A percentile compares a stretch with the other conserved stretches of the same genome.
phyloP scores from a whole-genome alignment of 768 basidiomycete genomes.

The Leccinum subtestaceum region DNA sequence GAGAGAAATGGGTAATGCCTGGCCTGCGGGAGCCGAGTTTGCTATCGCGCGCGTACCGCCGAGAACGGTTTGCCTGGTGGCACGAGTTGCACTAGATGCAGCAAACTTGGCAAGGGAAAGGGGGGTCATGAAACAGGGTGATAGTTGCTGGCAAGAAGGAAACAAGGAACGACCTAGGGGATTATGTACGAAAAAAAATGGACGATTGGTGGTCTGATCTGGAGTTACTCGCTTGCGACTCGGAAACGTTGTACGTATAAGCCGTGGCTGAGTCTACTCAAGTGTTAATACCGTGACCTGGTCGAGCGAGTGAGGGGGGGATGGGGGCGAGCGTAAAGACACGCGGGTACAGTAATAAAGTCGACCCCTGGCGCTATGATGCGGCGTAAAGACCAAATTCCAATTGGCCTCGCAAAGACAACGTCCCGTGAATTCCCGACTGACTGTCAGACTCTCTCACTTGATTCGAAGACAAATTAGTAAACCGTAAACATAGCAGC shows the following conservation, averaged over 20 bases:
- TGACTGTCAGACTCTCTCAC: too few relatives aligned
- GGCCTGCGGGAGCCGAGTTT: conserved; percentile 32
- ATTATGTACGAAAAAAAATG: conserved; percentile 19
- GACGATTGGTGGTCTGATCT: conserved; percentile 1
- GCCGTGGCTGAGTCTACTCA: neutral
- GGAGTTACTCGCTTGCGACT: conserved; percentile 2
- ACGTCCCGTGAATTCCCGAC: too few relatives aligned
- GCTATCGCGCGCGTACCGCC: conserved; percentile 26
- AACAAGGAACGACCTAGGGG: neutral
- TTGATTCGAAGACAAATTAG: neutral
- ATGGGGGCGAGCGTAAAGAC: neutral
- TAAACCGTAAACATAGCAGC: neutral
- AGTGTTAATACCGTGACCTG: neutral
- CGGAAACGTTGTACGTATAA: neutral
- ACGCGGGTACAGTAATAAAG: neutral
- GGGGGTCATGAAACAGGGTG: conserved; percentile 18
- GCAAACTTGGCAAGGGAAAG: conserved; percentile 15
- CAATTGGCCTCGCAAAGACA: too few relatives aligned
- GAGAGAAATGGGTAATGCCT: conserved; percentile 52
- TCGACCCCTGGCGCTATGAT: neutral
- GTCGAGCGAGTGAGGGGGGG: neutral
- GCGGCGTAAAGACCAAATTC: neutral
- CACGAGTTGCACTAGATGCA: conserved; percentile 10
- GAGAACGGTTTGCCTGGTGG: neutral
- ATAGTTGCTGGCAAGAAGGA: neutral